phyloP scores from a whole-genome alignment of 2,329 filamentous ascomycete species.

The Xylariaceae sp. region DNA sequence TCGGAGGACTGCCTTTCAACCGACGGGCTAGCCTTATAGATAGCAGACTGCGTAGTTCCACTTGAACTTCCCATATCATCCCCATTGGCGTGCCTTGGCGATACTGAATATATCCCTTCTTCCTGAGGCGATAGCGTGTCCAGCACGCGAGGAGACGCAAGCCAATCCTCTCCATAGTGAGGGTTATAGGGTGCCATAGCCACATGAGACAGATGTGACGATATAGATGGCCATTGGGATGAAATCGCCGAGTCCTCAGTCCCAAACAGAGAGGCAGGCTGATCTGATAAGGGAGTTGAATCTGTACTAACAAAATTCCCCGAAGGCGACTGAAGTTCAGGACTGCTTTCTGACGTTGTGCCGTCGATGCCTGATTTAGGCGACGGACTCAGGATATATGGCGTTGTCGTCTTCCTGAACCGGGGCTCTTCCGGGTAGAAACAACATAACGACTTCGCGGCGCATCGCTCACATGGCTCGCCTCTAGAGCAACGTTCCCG shows the following conservation, averaged over 20 bases:
- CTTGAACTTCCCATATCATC: neutral
- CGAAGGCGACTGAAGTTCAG: neutral
- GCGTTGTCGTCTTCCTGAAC: slow-evolving; percentile 9
- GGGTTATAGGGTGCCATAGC: neutral
- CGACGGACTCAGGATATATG: neutral
- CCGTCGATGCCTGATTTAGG: neutral
- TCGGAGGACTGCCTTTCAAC: neutral
- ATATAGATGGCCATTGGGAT: neutral
- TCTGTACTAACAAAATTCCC: neutral
- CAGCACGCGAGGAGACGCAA: neutral
- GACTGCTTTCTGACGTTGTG: neutral
- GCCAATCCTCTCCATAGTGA: neutral
- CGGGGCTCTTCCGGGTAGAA: slow-evolving; percentile 26
- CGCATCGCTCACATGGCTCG: slow-evolving; percentile 27
- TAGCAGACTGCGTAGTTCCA: neutral
- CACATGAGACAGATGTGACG: neutral
- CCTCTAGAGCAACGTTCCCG: slow-evolving; percentile 29
- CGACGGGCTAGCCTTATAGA: neutral
- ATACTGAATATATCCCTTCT: neutral
- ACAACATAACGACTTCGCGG: slow-evolving; percentile 24
- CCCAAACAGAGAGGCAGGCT: neutral
- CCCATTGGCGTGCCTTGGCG: neutral
- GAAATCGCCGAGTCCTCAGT: neutral
- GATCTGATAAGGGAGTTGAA: neutral
- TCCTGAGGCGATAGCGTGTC: neutral